These are phyloP conservation scores for Eudorina sp. DNA, from an alignment of 139 green algal species.

Conservation along the genomic window DNA sequence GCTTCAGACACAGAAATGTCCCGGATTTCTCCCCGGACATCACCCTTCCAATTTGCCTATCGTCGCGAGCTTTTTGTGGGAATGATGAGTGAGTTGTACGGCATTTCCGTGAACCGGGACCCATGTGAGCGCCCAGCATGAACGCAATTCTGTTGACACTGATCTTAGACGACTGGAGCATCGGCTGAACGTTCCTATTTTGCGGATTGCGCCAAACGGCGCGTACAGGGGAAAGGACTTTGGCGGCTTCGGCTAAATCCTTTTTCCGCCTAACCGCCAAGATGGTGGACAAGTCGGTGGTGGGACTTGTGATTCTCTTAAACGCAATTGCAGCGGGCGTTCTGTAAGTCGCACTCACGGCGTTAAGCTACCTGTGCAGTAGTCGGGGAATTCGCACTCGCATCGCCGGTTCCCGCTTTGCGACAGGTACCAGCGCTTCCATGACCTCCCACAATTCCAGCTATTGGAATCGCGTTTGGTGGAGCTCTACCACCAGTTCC, in stretches of 20 bases:
- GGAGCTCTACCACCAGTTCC: neutral
- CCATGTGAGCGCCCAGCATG: too few relatives aligned
- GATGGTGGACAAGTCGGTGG: neutral
- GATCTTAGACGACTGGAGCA: too few relatives aligned
- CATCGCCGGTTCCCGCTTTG: neutral
- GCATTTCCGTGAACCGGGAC: too few relatives aligned
- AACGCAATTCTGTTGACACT: too few relatives aligned
- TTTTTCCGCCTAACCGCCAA: neutral
- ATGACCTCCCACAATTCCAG: slow-evolving; percentile 38
- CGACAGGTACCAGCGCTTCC: slow-evolving; percentile 52
- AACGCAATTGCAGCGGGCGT: slow-evolving; percentile 41
- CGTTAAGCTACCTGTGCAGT: neutral
- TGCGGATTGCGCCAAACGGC: too few relatives aligned
- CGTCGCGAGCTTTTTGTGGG: too few relatives aligned
- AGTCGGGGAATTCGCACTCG: neutral
- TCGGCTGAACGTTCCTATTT: too few relatives aligned
- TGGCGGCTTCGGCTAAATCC: too few relatives aligned
- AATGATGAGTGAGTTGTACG: too few relatives aligned
- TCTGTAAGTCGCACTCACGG: slow-evolving; percentile 18
- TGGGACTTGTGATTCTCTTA: neutral
- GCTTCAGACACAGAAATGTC: too few relatives aligned
- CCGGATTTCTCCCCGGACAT: too few relatives aligned
- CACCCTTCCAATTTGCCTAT: too few relatives aligned
- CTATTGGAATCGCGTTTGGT: slow-evolving; percentile 32
- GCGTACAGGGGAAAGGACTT: neutral